These are phyloP conservation scores for Agaricales sp. DNA, from an alignment of 1,284 basidiomycete species.

Conservation along the genomic window DNA sequence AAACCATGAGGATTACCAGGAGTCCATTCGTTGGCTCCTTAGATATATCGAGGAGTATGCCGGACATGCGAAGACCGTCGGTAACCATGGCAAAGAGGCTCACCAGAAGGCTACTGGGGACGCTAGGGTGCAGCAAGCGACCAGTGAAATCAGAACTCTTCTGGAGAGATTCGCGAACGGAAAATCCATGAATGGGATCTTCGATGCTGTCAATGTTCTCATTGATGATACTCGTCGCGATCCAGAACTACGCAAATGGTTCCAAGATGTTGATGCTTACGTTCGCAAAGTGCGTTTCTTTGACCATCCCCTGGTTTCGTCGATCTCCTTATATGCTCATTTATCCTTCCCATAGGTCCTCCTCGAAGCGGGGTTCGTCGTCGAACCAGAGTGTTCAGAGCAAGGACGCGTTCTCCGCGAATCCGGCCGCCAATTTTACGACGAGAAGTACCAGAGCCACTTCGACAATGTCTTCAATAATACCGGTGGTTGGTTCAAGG, in stretches of 20 bases:
- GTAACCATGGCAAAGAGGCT: conserved; percentile 29
- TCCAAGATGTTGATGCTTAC: conserved; percentile 55
- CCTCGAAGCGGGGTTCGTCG: conserved; percentile 82
- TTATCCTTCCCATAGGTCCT: too few species aligned
- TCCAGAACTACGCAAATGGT: conserved; percentile 72
- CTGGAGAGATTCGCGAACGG: conserved; percentile 90
- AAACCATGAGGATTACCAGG: conserved; percentile 86
- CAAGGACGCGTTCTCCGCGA: conserved; percentile 58
- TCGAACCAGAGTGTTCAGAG: conserved; percentile 66
- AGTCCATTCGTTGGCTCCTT: conserved; percentile 71
- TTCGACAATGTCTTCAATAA: conserved; percentile 76
- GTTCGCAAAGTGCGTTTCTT: conserved; percentile 40
- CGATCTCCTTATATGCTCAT: too few species aligned
- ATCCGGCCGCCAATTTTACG: conserved; percentile 68
- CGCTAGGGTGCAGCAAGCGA: conserved; percentile 45
- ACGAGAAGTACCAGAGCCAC: conserved; percentile 78
- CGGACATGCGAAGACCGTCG: conserved; percentile 44
- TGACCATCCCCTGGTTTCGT: conserved; percentile 1
- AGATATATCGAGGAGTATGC: conserved; percentile 69
- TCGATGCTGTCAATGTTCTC: conserved; percentile 66
- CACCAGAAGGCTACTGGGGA: conserved; percentile 28
- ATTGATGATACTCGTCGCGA: conserved; percentile 74
- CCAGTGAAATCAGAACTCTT: conserved; percentile 63
- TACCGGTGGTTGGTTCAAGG: conserved; percentile 68
- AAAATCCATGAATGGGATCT: conserved; percentile 53